Percentiles rank a stretch among this genome's conserved stretches.
These are phyloP conservation scores for Arthrinium puccinioides DNA, from an alignment of 2,329 filamentous ascomycete species.

Conservation along the genomic window DNA sequence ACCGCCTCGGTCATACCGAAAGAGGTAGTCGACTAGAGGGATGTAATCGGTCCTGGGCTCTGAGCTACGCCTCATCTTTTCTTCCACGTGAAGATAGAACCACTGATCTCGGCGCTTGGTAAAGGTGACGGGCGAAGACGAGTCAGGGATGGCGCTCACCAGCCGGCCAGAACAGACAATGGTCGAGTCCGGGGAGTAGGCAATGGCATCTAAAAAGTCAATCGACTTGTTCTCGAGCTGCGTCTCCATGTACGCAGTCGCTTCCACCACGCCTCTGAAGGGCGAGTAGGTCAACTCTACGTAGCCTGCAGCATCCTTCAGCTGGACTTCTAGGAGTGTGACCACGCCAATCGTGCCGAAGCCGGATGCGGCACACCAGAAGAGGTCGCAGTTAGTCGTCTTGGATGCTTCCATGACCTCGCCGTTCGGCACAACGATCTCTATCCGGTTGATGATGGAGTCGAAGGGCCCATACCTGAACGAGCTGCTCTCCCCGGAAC, in stretches of 20 bases:
- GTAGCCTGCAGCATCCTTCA: constrained; percentile 45
- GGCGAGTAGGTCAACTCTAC: constrained; percentile 53
- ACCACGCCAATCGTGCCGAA: constrained; percentile 62
- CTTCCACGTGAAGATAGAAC: constrained; percentile 64
- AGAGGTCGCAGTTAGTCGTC: constrained; percentile 49
- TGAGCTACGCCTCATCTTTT: constrained; percentile 19
- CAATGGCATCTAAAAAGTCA: constrained; percentile 65
- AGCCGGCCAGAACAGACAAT: constrained; percentile 56
- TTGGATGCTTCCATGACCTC: constrained; percentile 47
- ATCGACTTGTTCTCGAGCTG: constrained; percentile 29
- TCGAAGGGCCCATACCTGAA: constrained; percentile 63
- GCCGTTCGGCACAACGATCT: constrained; percentile 59
- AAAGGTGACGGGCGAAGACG: constrained; percentile 35
- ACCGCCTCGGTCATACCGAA: constrained; percentile 62
- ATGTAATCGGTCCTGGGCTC: constrained; percentile 43
- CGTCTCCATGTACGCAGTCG: constrained; percentile 35
- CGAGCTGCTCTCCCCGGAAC: constrained; percentile 60
- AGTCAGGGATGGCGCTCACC: constrained; percentile 35
- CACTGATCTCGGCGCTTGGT: constrained; percentile 57
- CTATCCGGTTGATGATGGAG: constrained; percentile 50
- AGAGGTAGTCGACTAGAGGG: constrained; percentile 59
- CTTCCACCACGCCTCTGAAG: constrained; percentile 27
- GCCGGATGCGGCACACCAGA: constrained; percentile 57
- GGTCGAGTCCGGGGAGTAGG: constrained; percentile 47
- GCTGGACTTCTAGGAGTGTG: constrained; percentile 54